Percentiles rank a stretch among this genome's conserved stretches.
Evolutionary conservation across 257 asterid genomes (phyloP).

Genomic region (Nicotiana benthamiana): DNA sequence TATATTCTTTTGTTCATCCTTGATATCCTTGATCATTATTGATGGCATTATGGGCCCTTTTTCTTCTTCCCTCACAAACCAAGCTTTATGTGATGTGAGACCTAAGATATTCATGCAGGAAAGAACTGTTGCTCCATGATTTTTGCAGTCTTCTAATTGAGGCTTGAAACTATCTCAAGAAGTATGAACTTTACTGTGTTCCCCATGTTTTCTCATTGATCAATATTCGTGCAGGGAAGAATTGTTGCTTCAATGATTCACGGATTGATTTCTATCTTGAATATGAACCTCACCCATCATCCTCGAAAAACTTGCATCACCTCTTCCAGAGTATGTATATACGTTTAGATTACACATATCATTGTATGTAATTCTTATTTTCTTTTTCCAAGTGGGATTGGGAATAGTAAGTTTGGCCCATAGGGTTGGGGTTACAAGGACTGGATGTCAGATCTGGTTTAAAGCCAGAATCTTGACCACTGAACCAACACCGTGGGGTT

Average conservation of each 20-base stretch:
- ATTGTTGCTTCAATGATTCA: conserved; percentile 90
- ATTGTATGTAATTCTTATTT: not conserved
- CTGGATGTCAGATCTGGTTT: not conserved
- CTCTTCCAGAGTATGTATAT: conserved; percentile 77
- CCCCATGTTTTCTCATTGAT: not conserved
- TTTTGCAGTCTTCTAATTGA: not conserved
- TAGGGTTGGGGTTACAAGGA: not conserved
- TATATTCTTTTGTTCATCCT: not conserved
- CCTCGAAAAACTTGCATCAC: conserved; percentile 78
- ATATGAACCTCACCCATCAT: conserved; percentile 90
- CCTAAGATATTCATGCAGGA: conserved; percentile 37
- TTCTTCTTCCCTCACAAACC: too few relatives aligned
- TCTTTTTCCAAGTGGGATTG: not conserved
- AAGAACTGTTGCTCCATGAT: conserved; percentile 67
- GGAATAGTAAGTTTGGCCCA: not conserved
- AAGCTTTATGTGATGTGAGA: too few relatives aligned
- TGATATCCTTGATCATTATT: not conserved
- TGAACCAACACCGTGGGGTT: not conserved
- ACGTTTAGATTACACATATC: not conserved
- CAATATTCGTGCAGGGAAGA: conserved; percentile 52
- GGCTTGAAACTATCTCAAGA: not conserved
- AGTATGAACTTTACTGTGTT: not conserved
- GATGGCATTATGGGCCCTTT: not conserved
- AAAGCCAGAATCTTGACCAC: not conserved
- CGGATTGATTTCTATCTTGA: conserved; percentile 72